These are phyloP conservation scores for Juglanconis oblonga DNA, from an alignment of 2,329 filamentous ascomycete species.

Conservation along the genomic window DNA sequence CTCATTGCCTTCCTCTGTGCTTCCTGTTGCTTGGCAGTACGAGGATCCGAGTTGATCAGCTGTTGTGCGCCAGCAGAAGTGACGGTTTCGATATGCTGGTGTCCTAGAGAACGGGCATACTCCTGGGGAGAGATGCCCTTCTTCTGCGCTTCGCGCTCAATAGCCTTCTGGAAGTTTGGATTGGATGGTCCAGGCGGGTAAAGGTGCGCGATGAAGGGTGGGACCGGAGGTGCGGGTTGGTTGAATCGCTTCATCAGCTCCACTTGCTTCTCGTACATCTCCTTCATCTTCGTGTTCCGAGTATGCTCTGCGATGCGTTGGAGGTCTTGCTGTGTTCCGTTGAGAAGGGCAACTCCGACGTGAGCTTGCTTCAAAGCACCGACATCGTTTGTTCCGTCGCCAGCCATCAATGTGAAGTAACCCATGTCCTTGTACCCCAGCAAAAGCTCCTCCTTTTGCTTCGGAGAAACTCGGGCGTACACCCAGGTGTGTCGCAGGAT, in stretches of 20 bases:
- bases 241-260: slow-evolving; percentile 93
- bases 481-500: slow-evolving; percentile 92
- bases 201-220: slow-evolving; percentile 86
- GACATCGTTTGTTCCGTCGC: slow-evolving; percentile 97
- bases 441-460: slow-evolving; percentile 99
- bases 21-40: slow-evolving; percentile 59
- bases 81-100: slow-evolving; percentile 59
- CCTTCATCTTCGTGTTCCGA: slow-evolving; percentile 96
- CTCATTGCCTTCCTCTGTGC: slow-evolving; percentile 70
- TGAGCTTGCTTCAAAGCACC: slow-evolving; percentile 97
- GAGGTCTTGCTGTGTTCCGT: slow-evolving; percentile 89
- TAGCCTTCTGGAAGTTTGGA: slow-evolving; percentile 90
- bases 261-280: slow-evolving; percentile 95
- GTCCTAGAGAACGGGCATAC: slow-evolving; percentile 50
- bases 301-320: slow-evolving; percentile 89
- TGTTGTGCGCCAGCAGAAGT: slow-evolving; percentile 64
- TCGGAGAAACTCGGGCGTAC: slow-evolving; percentile 95
- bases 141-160: slow-evolving; percentile 78
- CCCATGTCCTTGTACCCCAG: slow-evolving; percentile 93
- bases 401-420: slow-evolving; percentile 98
- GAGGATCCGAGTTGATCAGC: slow-evolving; percentile 51
- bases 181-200: slow-evolving; percentile 89
- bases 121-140: slow-evolving; percentile 68
- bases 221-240: slow-evolving; percentile 87
- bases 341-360: slow-evolving; percentile 92